A percentile compares a stretch with the other conserved stretches of the same genome.
These are phyloP conservation scores for Aspergillus heteromorphus DNA, from an alignment of 495 filamentous ascomycete genomes.

Conservation along the genomic window DNA sequence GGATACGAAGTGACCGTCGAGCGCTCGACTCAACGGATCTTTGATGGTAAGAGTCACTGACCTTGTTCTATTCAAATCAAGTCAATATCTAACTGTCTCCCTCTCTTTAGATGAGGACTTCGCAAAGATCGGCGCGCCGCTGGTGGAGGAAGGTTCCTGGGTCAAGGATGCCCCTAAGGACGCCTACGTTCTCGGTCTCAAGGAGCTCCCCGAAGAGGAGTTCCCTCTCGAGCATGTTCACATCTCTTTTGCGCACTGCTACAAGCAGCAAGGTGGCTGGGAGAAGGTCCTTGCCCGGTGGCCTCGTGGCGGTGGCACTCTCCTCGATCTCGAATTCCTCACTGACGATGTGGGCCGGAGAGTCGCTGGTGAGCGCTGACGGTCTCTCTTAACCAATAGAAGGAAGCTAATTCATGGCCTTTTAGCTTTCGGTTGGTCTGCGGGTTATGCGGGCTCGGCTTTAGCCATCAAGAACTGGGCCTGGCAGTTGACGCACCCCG, in stretches of 20 bases:
- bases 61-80: not conserved
- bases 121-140: conserved; percentile 57
- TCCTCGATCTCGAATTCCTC: conserved; percentile 92
- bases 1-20: conserved; percentile 85
- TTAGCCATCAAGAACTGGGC: conserved; percentile 83
- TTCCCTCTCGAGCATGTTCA: conserved; percentile 84
- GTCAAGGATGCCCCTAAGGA: conserved; percentile 62
- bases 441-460: conserved; percentile 72
- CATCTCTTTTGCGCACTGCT: conserved; percentile 79
- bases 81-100: not conserved
- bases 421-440: conserved; percentile 64
- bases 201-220: conserved; percentile 86
- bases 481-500: conserved; percentile 72
- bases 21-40: conserved; percentile 74
- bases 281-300: conserved; percentile 75
- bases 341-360: conserved; percentile 69
- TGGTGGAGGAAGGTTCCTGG: conserved; percentile 85
- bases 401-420: conserved; percentile 6
- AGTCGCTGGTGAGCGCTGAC: conserved; percentile 53
- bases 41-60: conserved; percentile 52
- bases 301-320: conserved; percentile 71
- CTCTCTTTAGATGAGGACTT: conserved; percentile 46
- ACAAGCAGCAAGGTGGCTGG: conserved; percentile 87
- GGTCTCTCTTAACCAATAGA: conserved; percentile 14
- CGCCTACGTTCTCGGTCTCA: conserved; percentile 84